phyloP scores from a whole-genome alignment of 768 basidiomycete species.

The Mycena vulgaris region DNA sequence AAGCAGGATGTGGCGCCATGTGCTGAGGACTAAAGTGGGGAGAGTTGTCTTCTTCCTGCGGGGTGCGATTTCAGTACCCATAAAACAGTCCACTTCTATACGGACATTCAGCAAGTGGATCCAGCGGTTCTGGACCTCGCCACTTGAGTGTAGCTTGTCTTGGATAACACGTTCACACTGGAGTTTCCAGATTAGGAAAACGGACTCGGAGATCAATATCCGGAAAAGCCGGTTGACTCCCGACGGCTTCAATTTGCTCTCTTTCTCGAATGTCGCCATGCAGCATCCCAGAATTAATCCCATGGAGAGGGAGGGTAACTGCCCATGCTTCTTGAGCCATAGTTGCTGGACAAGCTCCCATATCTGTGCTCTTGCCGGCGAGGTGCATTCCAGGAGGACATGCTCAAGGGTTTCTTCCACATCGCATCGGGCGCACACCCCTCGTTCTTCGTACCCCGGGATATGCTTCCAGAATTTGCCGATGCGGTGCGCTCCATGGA shows the following conservation, averaged over 20 bases:
- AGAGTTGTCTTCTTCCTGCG: too few species aligned
- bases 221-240: constrained; percentile 14
- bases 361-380: too few species aligned
- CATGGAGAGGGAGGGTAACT: not conserved
- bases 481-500: not conserved
- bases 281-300: constrained; percentile 30
- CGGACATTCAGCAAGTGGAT: constrained; percentile 12
- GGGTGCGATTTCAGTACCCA: not conserved
- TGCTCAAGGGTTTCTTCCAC: constrained; percentile 33
- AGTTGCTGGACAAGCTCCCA: not conserved
- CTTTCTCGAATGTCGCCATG: not conserved
- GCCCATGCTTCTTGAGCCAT: constrained; percentile 2
- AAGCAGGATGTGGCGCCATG: constrained; percentile 25
- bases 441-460: not conserved
- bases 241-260: not conserved
- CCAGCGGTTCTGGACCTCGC: constrained; percentile 29
- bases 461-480: not conserved
- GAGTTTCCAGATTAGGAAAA: constrained; percentile 37
- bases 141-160: not conserved
- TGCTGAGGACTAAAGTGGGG: constrained; percentile 15
- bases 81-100: not conserved
- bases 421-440: constrained; percentile 12
- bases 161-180: constrained; percentile 34
- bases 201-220: constrained; percentile 36
- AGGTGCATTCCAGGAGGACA: not conserved